phyloP scores from a whole-genome alignment of 1,139 yeast genomes.

The Kodamaea ohmeri region DNA sequence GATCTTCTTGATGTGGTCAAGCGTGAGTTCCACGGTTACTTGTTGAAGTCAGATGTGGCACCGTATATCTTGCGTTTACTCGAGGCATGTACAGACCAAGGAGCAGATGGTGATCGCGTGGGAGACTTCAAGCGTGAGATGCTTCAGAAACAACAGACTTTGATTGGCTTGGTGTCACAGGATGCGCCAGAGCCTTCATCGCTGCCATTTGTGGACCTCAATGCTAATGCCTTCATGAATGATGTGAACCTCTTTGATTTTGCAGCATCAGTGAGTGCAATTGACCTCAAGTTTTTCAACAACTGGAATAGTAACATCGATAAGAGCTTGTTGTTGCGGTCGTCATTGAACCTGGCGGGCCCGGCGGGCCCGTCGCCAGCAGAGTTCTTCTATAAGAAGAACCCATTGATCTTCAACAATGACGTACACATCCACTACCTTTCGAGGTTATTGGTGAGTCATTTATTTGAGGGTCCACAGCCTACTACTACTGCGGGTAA shows the following conservation, averaged over 20 bases:
- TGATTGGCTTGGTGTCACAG: constrained; percentile 30
- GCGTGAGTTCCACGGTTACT: constrained; percentile 38
- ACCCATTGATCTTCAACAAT: constrained; percentile 63
- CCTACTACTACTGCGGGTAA: constrained; percentile 3
- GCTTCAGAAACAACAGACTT: constrained; percentile 35
- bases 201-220: constrained; percentile 34
- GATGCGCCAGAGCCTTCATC: constrained; percentile 13
- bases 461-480: constrained; percentile 52
- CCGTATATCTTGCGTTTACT: constrained; percentile 37
- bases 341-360: constrained; percentile 24
- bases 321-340: constrained; percentile 38
- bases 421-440: constrained; percentile 69
- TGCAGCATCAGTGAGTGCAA: constrained; percentile 54
- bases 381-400: constrained; percentile 41
- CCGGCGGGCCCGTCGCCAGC: constrained; percentile 14
- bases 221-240: constrained; percentile 37
- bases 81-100: constrained; percentile 26
- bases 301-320: constrained; percentile 74
- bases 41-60: constrained; percentile 41
- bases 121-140: constrained; percentile 31
- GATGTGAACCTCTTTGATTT: constrained; percentile 47
- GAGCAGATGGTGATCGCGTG: constrained; percentile 13
- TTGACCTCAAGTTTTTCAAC: constrained; percentile 54
- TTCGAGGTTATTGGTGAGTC: constrained; percentile 68
- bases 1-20: constrained; percentile 31